phyloP scores from a whole-genome alignment of 2,329 filamentous ascomycete genomes.

The Rosellinia necatrix region DNA sequence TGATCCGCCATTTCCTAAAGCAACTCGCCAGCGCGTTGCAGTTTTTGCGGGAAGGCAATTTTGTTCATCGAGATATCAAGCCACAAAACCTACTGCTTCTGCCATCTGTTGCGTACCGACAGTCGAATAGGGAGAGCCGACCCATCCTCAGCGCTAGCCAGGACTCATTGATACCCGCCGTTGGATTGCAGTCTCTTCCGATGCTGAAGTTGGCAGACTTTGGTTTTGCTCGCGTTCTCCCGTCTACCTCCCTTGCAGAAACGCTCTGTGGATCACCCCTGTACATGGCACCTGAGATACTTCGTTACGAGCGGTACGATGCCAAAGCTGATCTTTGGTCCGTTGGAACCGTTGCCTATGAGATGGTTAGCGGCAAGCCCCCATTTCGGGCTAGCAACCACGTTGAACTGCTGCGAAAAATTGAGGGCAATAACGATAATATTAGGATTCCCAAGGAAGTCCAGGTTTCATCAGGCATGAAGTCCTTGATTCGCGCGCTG shows the following conservation, averaged over 20 bases:
- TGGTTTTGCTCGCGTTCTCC: conserved; percentile 92
- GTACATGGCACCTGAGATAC: conserved; percentile 98
- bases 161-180: conserved; percentile 78
- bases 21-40: conserved; percentile 90
- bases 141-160: conserved; percentile 78
- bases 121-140: conserved; percentile 62
- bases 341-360: conserved; percentile 90
- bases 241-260: conserved; percentile 88
- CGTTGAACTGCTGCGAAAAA: conserved; percentile 89
- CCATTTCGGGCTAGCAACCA: conserved; percentile 94
- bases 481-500: conserved; percentile 76
- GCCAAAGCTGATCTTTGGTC: conserved; percentile 98
- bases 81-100: conserved; percentile 93
- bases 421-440: conserved; percentile 83
- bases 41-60: conserved; percentile 82
- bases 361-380: conserved; percentile 90
- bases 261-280: conserved; percentile 95
- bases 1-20: conserved; percentile 93
- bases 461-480: conserved; percentile 74
- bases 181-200: conserved; percentile 81
- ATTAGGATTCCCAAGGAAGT: conserved; percentile 81
- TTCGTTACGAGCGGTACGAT: conserved; percentile 96
- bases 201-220: conserved; percentile 99
- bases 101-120: conserved; percentile 74
- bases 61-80: conserved; percentile 96